phyloP scores from a whole-genome alignment of 768 basidiomycete species.

The Vishniacozyma victoriae region DNA sequence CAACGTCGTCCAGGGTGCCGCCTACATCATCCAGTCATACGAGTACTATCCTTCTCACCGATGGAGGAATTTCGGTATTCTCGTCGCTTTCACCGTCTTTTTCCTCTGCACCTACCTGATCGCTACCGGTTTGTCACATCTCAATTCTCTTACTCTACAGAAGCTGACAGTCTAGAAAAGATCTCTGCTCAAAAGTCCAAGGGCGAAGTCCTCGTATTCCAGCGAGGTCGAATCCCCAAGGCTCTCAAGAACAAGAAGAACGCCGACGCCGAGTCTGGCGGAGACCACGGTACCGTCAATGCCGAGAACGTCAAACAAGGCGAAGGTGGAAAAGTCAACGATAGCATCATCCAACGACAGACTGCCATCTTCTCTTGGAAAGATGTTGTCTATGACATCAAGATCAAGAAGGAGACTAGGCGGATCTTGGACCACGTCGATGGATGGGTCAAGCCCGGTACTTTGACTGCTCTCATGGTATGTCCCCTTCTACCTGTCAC shows the following conservation, averaged over 20 bases:
- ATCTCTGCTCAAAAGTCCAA: slow-evolving; percentile 46
- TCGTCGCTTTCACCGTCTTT: slow-evolving; percentile 37
- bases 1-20: slow-evolving; percentile 36
- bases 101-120: slow-evolving; percentile 39
- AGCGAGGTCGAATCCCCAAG: slow-evolving; percentile 37
- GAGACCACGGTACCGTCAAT: slow-evolving; percentile 6
- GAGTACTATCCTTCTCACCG: slow-evolving; percentile 9
- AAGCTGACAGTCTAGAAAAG: too few species aligned
- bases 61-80: slow-evolving; percentile 41
- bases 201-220: slow-evolving; percentile 48
- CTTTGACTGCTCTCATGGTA: slow-evolving; percentile 42
- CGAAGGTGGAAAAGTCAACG: slow-evolving; percentile 8
- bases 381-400: slow-evolving; percentile 47
- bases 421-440: slow-evolving; percentile 50
- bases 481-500: slow-evolving; percentile 53
- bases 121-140: slow-evolving; percentile 27
- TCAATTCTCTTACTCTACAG: background rate
- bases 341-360: slow-evolving; percentile 40
- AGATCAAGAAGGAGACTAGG: slow-evolving; percentile 48
- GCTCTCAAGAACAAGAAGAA: slow-evolving; percentile 13
- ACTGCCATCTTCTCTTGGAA: slow-evolving; percentile 47
- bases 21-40: slow-evolving; percentile 9
- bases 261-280: slow-evolving; percentile 29
- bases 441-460: slow-evolving; percentile 43
- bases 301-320: background rate